Conservation (phyloP, 306 rosid species). For the Prunus mira region DNA sequence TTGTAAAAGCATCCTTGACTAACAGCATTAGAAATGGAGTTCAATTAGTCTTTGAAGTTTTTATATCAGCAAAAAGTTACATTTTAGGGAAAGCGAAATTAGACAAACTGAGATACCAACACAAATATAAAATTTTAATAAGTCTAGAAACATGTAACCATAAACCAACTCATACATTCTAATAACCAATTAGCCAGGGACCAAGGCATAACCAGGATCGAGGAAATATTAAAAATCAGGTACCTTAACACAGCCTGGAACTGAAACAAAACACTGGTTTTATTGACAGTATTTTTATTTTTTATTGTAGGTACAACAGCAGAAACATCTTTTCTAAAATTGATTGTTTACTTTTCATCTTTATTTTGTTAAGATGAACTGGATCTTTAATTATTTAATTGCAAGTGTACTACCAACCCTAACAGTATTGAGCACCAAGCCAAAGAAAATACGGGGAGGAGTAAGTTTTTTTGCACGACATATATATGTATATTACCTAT, state of each 20-base stretch:
- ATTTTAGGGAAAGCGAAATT: neutral
- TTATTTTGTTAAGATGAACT: too few relatives aligned
- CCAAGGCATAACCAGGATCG: neutral
- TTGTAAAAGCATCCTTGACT: constrained; percentile 94
- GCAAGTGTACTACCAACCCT: neutral
- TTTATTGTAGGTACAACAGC: too few relatives aligned
- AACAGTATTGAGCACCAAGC: neutral
- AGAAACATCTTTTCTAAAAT: neutral
- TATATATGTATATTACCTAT: neutral
- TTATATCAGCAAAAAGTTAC: neutral
- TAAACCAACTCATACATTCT: neutral
- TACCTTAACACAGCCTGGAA: neutral
- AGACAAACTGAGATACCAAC: neutral
- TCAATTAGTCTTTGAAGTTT: neutral
- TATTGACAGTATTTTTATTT: too few relatives aligned
- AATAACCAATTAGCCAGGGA: too few relatives aligned
- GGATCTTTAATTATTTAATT: neutral
- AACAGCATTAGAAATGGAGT: constrained; percentile 9
- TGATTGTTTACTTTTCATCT: too few relatives aligned
- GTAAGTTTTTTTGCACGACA: neutral
- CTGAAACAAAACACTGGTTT: neutral
- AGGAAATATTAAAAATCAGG: neutral
- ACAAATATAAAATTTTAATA: neutral
- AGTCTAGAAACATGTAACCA: neutral
- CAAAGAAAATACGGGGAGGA: neutral